Conservation (phyloP, 108 stramenopile species). For the Skeletonema grethae region DNA sequence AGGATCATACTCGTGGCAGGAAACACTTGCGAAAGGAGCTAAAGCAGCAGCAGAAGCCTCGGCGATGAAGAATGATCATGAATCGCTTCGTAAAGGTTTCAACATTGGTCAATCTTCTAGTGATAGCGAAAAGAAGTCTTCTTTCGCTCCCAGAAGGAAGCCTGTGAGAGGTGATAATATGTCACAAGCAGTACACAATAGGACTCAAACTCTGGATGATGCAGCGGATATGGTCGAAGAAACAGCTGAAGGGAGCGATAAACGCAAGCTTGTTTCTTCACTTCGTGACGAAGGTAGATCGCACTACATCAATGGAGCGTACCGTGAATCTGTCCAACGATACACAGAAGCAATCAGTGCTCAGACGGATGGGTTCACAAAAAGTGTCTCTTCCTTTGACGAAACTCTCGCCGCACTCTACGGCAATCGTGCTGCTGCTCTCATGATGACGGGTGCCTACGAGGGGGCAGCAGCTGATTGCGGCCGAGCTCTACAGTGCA, state of each 20-base stretch:
- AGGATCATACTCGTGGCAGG: constrained; percentile 22
- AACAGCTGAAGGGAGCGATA: constrained; percentile 11
- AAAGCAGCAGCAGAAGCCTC: constrained; percentile 24
- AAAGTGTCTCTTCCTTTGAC: constrained; percentile 16
- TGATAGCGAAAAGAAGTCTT: neutral
- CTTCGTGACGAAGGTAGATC: constrained; percentile 66
- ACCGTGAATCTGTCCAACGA: constrained; percentile 47
- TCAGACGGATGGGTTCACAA: constrained; percentile 31
- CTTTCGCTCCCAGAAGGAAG: neutral
- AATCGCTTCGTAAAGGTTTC: constrained; percentile 40
- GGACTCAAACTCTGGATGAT: constrained; percentile 10
- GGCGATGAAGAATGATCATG: constrained; percentile 45
- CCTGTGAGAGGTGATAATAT: neutral
- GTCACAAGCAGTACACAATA: neutral
- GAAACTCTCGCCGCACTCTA: constrained; percentile 61
- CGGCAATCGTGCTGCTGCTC: constrained; percentile 81
- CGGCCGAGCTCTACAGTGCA: constrained; percentile 51
- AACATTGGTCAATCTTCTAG: constrained; percentile 24
- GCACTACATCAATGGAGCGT: constrained; percentile 60
- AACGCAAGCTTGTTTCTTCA: constrained; percentile 31
- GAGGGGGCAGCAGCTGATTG: constrained; percentile 67
- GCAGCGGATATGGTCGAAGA: constrained; percentile 6
- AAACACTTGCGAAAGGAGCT: constrained; percentile 29
- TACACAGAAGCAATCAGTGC: constrained; percentile 65
- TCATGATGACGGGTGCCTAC: constrained; percentile 79